Base-by-base conservation (phyloP, 768 basidiomycete genomes). In the Leccinum subtestaceum region DNA sequence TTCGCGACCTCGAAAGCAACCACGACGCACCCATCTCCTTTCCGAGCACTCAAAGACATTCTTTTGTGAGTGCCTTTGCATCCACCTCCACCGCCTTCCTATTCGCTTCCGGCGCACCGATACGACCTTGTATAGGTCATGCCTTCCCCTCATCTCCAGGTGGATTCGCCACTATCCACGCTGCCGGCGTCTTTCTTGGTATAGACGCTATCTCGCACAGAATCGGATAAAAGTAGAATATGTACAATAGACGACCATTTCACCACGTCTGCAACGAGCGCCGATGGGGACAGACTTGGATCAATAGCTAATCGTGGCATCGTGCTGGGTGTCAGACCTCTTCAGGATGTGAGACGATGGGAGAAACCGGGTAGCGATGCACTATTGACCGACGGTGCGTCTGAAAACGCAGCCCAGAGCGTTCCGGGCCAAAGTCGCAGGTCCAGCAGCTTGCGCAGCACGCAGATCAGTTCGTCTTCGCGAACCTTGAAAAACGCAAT, bases 381-480 rank as follows among this genome's bases (percentile, higher is more conserved):
- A 50, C 82, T 79, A 63, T 83, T 79, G 49, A 77, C 72, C 0
- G 85, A 80, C 0, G 91, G 87, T 6, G 84, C 66, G n/a, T 84
- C 81, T 1, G 89, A 88, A 7, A 87, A 68, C 0, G 89, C 86
- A 0, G 89, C 88, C 87, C 88, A 91, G 8, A 94, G 72, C 2
- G 85, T 85, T 2, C 89, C 89, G 12, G 85, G 77, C 84, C 85
- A 90, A 10, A 97, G 74, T n/a, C 79, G 79, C 21, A 95, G 75
- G 40, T 82, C 80, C 12, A 84, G 76, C n/a, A 98, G 75, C 61
- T 92, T 91, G 45, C 83, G 83, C 12, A 98, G 74, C 27, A 94
- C 82, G 68, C 94, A 96, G 2, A 95, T 70, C 13, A 98, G 69
- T 65, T 98, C 96, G 65, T 96, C 93, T 72, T 98, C 94, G 82